A percentile compares a stretch with the other conserved stretches of the same genome.
Conservation (phyloP, 1,139 yeast species). For the Candida mesenterica region DNA sequence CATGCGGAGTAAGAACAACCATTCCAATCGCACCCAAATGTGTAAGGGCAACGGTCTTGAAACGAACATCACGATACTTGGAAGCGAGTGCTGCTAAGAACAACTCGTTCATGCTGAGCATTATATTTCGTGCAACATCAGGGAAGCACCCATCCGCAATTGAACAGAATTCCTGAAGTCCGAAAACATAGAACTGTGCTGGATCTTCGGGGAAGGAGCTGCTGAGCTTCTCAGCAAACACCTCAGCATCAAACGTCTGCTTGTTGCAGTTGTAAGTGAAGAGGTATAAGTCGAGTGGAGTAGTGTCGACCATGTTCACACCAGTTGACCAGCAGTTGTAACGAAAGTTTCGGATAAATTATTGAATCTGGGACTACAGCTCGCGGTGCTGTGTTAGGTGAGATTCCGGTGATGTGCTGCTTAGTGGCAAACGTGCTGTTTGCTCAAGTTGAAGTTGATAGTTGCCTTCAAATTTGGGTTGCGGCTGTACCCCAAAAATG, state of each 20-base stretch:
- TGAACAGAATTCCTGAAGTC: conserved; percentile 72
- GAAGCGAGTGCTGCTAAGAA: conserved; percentile 39
- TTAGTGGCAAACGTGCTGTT: too few species aligned
- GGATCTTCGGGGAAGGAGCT: conserved; percentile 31
- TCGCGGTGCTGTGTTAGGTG: too few species aligned
- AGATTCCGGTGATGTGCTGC: too few species aligned
- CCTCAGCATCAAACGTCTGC: conserved; percentile 21
- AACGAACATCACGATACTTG: conserved; percentile 33
- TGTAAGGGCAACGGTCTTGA: conserved; percentile 44
- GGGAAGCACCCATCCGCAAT: conserved; percentile 61
- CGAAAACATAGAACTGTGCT: conserved; percentile 58
- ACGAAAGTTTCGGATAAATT: too few species aligned
- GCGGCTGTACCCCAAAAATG: too few species aligned
- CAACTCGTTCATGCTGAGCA: conserved; percentile 40
- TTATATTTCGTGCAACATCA: conserved; percentile 32
- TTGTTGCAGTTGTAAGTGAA: conserved; percentile 44
- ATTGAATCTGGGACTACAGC: too few species aligned
- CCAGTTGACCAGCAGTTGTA: too few species aligned
- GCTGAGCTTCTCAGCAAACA: conserved; percentile 23
- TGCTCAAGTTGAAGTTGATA: too few species aligned
- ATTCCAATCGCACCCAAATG: conserved; percentile 68
- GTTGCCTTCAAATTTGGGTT: too few species aligned
- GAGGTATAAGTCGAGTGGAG: conserved; percentile 23
- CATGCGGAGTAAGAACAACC: conserved; percentile 50
- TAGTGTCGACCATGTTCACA: not conserved